Evolutionary conservation across 2,329 filamentous ascomycete species (phyloP).

Genomic region (Teratosphaeria gauchensis): DNA sequence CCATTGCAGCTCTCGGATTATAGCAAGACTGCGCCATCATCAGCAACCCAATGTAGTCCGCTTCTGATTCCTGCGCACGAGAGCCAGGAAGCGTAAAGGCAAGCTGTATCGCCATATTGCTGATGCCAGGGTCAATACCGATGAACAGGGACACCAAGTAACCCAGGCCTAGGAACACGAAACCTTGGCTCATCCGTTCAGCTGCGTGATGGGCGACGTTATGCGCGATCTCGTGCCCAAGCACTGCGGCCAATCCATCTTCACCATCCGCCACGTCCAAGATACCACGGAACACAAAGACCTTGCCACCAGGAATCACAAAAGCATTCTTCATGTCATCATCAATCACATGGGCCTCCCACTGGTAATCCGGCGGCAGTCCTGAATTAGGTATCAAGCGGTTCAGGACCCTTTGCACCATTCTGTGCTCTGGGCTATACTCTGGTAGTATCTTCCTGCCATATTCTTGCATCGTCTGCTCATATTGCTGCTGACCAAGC

Average conservation of each 20-base stretch:
- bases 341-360: conserved; percentile 70
- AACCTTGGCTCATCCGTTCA: conserved; percentile 48
- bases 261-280: conserved; percentile 57
- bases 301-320: conserved; percentile 66
- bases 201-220: conserved; percentile 59
- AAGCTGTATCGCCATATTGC: conserved; percentile 45
- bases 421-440: conserved; percentile 46
- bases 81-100: conserved; percentile 60
- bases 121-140: conserved; percentile 30
- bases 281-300: conserved; percentile 69
- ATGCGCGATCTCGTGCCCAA: conserved; percentile 74
- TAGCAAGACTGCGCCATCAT: conserved; percentile 78
- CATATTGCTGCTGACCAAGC: conserved; percentile 46
- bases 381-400: conserved; percentile 59
- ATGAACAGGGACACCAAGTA: conserved; percentile 31
- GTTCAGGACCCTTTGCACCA: conserved; percentile 55
- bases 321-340: conserved; percentile 58
- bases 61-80: conserved; percentile 62
- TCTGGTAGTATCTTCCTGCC: conserved; percentile 48
- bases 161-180: conserved; percentile 27
- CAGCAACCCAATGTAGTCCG: conserved; percentile 71
- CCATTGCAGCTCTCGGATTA: conserved; percentile 56
- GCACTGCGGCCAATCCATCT: conserved; percentile 61
- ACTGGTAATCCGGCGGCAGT: conserved; percentile 41
- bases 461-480: conserved; percentile 47